phyloP scores from a whole-genome alignment of 1,284 basidiomycete genomes.

The Pyrrhoderma noxium region DNA sequence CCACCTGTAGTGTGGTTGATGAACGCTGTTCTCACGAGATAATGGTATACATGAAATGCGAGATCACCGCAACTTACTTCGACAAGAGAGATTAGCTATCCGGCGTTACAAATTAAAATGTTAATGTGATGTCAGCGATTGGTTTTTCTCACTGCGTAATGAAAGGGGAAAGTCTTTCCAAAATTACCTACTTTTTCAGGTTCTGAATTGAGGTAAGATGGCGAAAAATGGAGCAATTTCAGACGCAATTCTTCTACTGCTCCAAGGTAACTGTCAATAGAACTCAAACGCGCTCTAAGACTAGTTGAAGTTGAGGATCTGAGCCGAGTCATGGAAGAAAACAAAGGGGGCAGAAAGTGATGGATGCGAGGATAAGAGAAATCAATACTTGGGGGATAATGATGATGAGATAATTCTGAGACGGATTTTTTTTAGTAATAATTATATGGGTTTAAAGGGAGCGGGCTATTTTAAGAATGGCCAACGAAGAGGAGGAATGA shows the following conservation, averaged over 20 bases:
- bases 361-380: not conserved
- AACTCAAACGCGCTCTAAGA: conserved; percentile 11
- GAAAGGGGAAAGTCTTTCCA: not conserved
- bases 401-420: not conserved
- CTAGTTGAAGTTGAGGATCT: conserved; percentile 3
- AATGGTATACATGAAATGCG: not conserved
- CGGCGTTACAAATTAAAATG: not conserved
- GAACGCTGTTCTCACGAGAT: conserved; percentile 10
- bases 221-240: conserved; percentile 11
- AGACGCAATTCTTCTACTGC: conserved; percentile 11
- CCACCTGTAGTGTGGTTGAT: conserved; percentile 10
- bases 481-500: not conserved
- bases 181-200: conserved; percentile 13
- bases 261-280: conserved; percentile 7
- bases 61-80: conserved; percentile 12
- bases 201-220: conserved; percentile 11
- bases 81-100: conserved; percentile 16
- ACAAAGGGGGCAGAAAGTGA: not conserved
- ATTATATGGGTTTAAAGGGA: not conserved
- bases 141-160: not conserved
- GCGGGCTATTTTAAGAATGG: not conserved
- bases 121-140: conserved; percentile 10
- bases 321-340: conserved; percentile 7
- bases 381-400: not conserved
- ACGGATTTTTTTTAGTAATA: not conserved